These are phyloP conservation scores for Notholithocarpus densiflorus DNA, from an alignment of 306 rosid genomes.

Conservation along the genomic window DNA sequence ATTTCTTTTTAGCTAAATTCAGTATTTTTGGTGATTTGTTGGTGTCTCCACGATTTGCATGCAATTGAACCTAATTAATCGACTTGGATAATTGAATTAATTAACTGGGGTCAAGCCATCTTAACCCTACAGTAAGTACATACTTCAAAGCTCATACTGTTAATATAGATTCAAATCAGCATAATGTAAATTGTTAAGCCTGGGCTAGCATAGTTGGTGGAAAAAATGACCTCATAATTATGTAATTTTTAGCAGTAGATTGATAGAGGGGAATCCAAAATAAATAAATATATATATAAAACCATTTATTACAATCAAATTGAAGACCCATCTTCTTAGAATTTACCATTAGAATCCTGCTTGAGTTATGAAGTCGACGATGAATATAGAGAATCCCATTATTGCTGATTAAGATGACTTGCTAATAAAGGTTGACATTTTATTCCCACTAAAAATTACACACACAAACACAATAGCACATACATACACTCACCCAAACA, in stretches of 20 bases:
- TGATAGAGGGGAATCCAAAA: conserved; percentile 43
- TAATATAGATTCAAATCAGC: too few species aligned
- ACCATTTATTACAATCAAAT: conserved; percentile 8
- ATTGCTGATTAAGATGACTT: conserved; percentile 82
- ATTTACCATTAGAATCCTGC: conserved; percentile 41
- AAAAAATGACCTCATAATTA: conserved; percentile 61
- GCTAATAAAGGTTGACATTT: conserved; percentile 63
- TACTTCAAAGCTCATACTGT: too few species aligned
- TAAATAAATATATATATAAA: not conserved
- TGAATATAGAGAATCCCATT: conserved; percentile 57
- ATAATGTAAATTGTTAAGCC: conserved; percentile 13
- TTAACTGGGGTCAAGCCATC: too few species aligned
- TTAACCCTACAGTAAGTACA: too few species aligned
- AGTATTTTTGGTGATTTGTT: too few species aligned
- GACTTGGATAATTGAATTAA: too few species aligned
- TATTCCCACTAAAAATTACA: too few species aligned
- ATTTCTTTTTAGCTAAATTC: too few species aligned
- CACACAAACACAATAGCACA: too few species aligned
- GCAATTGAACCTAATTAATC: too few species aligned
- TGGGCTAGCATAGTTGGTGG: conserved; percentile 79
- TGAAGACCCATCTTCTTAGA: conserved; percentile 4
- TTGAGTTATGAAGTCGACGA: conserved; percentile 75
- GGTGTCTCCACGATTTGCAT: too few species aligned
- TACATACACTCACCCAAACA: too few species aligned
- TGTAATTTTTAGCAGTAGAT: conserved; percentile 8